phyloP scores from a whole-genome alignment of 352 stramenopile species.

The Phytophthora citricola region DNA sequence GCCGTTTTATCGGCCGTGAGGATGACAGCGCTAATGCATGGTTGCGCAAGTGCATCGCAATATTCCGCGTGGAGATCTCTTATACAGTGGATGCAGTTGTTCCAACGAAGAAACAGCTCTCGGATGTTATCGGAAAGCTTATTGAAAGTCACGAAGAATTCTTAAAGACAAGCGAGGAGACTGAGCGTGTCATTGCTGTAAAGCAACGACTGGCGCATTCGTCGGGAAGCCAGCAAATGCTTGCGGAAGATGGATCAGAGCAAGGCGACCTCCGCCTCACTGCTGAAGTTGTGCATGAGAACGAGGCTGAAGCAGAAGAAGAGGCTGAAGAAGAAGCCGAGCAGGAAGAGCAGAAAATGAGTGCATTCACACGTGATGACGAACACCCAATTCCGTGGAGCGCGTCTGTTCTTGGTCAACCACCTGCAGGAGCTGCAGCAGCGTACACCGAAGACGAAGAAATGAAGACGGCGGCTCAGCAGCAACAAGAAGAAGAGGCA shows the following conservation, averaged over 20 bases:
- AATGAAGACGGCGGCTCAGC: slow-evolving; percentile 30
- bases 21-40: slow-evolving; percentile 46
- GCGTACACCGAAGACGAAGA: slow-evolving; percentile 19
- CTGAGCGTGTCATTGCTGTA: slow-evolving; percentile 60
- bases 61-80: slow-evolving; percentile 85
- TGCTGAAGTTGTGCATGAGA: slow-evolving; percentile 91
- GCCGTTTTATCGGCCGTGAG: slow-evolving; percentile 67
- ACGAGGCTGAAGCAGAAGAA: slow-evolving; percentile 89
- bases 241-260: slow-evolving; percentile 56
- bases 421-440: slow-evolving; percentile 21
- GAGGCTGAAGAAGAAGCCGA: slow-evolving; percentile 90
- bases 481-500: slow-evolving; percentile 54
- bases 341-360: slow-evolving; percentile 93
- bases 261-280: slow-evolving; percentile 82
- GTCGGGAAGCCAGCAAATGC: slow-evolving; percentile 42
- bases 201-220: slow-evolving; percentile 70
- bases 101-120: slow-evolving; percentile 74
- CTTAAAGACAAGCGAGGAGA: slow-evolving; percentile 58
- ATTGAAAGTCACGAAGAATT: slow-evolving; percentile 69
- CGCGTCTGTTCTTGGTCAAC: slow-evolving; percentile 47
- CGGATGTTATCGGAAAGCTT: slow-evolving; percentile 67
- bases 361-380: slow-evolving; percentile 89
- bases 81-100: slow-evolving; percentile 73
- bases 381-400: slow-evolving; percentile 89
- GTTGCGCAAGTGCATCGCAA: slow-evolving; percentile 73